These are phyloP conservation scores for Colletotrichum horii DNA, from an alignment of 2,329 filamentous ascomycete genomes.

Conservation along the genomic window DNA sequence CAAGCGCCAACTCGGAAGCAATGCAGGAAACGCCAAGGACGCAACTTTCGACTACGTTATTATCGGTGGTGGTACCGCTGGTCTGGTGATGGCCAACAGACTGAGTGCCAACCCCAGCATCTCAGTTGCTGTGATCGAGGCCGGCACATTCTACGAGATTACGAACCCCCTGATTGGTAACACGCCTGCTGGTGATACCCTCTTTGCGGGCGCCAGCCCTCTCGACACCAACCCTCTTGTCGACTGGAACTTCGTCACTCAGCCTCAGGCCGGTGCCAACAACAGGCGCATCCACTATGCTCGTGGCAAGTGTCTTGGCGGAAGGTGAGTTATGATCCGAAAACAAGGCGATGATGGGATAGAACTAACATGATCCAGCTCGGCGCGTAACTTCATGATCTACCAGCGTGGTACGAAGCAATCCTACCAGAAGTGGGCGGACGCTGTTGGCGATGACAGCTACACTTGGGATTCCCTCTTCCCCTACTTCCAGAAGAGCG, in stretches of 20 bases:
- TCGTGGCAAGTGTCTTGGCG: conserved; percentile 40
- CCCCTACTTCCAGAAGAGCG: conserved; percentile 36
- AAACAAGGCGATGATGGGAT: background rate
- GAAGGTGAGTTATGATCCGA: background rate
- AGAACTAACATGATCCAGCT: background rate
- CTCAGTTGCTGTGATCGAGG: conserved; percentile 42
- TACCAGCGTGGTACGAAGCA: conserved; percentile 29
- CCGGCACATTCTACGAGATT: conserved; percentile 37
- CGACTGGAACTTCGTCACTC: conserved; percentile 33
- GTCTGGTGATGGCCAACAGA: conserved; percentile 36
- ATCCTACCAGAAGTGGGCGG: conserved; percentile 35
- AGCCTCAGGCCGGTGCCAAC: conserved; percentile 28
- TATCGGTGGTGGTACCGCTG: conserved; percentile 44
- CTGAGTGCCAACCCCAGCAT: conserved; percentile 30
- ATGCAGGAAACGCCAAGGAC: conserved; percentile 9
- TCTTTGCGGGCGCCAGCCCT: conserved; percentile 1
- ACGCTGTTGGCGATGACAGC: conserved; percentile 32
- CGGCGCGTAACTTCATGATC: conserved; percentile 32
- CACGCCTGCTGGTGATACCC: conserved; percentile 21
- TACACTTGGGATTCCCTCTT: conserved; percentile 33
- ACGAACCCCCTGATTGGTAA: conserved; percentile 29
- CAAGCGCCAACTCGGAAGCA: conserved; percentile 10
- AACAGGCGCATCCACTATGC: conserved; percentile 37
- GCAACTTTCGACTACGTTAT: conserved; percentile 27
- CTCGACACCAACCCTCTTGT: conserved; percentile 26